A percentile compares a stretch with the other conserved stretches of the same genome.
Conservation (phyloP, 345 rosid species). For the Odontarrhena argentea region DNA sequence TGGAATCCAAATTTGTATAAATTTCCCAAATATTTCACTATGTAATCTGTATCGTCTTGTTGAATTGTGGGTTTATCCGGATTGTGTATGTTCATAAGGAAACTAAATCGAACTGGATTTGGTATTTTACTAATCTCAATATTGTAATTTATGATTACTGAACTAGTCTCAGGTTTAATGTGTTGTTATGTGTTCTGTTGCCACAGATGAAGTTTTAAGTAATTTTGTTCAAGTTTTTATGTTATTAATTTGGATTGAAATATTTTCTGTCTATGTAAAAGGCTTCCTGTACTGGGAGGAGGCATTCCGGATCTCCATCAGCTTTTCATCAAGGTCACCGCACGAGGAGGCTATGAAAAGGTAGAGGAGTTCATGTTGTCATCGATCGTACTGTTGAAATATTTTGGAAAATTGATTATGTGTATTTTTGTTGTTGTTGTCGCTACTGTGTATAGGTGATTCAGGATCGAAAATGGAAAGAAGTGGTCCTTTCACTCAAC, state of each 20-base stretch:
- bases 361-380: constrained; percentile 33
- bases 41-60: constrained; percentile 22
- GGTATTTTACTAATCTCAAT: constrained; percentile 22
- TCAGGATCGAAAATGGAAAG: constrained; percentile 84
- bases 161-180: constrained; percentile 3
- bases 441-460: constrained; percentile 51
- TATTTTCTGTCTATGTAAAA: constrained; percentile 39
- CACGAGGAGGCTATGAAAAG: constrained; percentile 83
- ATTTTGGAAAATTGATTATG: constrained; percentile 12
- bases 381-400: constrained; percentile 18
- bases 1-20: no score
- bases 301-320: constrained; percentile 71
- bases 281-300: constrained; percentile 87
- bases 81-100: constrained; percentile 21
- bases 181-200: constrained; percentile 5
- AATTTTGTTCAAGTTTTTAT: not conserved
- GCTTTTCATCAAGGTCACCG: constrained; percentile 83
- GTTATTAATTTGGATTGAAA: constrained; percentile 5
- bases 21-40: no score
- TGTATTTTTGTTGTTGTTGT: not conserved
- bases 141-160: constrained; percentile 11
- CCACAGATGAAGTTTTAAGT: not conserved
- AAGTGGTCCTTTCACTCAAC: constrained; percentile 67
- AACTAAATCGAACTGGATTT: constrained; percentile 23
- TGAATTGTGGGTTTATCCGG: constrained; percentile 14